A percentile compares a stretch with the other conserved stretches of the same genome.
Evolutionary conservation across 2,329 filamentous ascomycete genomes (phyloP).

Genomic region (Talaromyces sp.): DNA sequence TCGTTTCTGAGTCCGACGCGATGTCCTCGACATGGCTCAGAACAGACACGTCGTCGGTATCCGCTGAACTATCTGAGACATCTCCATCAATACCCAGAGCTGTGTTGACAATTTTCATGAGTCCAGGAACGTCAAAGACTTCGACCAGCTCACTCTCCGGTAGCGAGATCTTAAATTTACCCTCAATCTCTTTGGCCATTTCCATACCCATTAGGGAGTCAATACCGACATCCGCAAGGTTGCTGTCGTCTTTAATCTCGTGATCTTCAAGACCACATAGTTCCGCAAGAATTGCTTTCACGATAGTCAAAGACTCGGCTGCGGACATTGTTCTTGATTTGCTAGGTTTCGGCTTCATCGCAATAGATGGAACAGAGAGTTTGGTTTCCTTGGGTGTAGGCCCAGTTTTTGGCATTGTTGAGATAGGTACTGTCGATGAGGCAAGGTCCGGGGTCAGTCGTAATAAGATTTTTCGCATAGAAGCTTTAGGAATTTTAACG

Average conservation of each 20-base stretch:
- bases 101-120: neutral
- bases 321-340: neutral
- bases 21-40: neutral
- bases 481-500: neutral
- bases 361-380: neutral
- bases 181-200: slow-evolving; percentile 36
- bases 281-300: neutral
- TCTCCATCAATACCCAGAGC: neutral
- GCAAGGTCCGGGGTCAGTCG: neutral
- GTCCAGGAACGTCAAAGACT: neutral
- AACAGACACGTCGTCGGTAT: neutral
- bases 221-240: slow-evolving; percentile 37
- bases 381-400: neutral
- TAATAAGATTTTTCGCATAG: neutral
- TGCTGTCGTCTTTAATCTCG: slow-evolving; percentile 35
- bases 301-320: neutral
- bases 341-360: neutral
- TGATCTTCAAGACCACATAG: slow-evolving; percentile 19
- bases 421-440: neutral
- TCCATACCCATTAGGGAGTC: slow-evolving; percentile 54
- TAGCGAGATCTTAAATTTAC: slow-evolving; percentile 35
- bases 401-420: neutral
- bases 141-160: slow-evolving; percentile 13
- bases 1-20: neutral
- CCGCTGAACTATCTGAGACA: neutral